Conservation (phyloP, 371 early-diverging fungal genomes). For the Quaeritorhiza haematococci region DNA sequence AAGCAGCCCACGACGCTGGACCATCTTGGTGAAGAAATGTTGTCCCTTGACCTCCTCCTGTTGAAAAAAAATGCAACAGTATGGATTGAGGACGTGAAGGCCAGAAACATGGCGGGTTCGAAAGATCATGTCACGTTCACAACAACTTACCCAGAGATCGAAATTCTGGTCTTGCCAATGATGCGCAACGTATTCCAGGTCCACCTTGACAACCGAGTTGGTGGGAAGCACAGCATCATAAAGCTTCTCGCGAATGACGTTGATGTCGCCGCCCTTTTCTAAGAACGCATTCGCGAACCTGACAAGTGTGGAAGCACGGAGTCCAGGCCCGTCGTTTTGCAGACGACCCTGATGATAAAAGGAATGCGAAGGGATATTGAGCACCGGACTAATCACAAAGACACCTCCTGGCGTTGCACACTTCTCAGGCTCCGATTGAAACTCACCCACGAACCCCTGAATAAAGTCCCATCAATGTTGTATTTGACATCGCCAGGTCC, state of each 20-base stretch:
- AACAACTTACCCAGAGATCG: slow-evolving; percentile 69
- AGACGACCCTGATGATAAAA: slow-evolving; percentile 61
- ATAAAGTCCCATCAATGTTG: no score
- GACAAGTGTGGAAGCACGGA: slow-evolving; percentile 54
- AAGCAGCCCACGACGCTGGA: slow-evolving; percentile 55
- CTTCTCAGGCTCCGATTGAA: no score
- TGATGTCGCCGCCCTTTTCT: slow-evolving; percentile 2
- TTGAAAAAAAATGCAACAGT: no score
- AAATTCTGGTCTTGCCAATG: slow-evolving; percentile 41
- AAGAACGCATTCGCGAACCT: slow-evolving; percentile 37
- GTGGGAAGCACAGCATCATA: slow-evolving; percentile 28
- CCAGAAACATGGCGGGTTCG: no score
- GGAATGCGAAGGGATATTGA: no score
- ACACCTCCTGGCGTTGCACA: no score
- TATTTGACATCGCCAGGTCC: no score
- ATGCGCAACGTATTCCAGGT: slow-evolving; percentile 60
- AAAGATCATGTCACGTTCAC: no score
- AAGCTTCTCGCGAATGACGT: neutral
- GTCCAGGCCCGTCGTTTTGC: slow-evolving; percentile 82
- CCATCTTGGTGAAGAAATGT: slow-evolving; percentile 69
- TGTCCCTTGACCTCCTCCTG: slow-evolving; percentile 58
- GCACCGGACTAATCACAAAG: no score
- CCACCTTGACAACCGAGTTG: slow-evolving; percentile 27
- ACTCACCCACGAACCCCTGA: no score
- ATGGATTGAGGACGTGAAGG: no score